phyloP scores from a whole-genome alignment of 768 basidiomycete species.

The Trametes villosa region DNA sequence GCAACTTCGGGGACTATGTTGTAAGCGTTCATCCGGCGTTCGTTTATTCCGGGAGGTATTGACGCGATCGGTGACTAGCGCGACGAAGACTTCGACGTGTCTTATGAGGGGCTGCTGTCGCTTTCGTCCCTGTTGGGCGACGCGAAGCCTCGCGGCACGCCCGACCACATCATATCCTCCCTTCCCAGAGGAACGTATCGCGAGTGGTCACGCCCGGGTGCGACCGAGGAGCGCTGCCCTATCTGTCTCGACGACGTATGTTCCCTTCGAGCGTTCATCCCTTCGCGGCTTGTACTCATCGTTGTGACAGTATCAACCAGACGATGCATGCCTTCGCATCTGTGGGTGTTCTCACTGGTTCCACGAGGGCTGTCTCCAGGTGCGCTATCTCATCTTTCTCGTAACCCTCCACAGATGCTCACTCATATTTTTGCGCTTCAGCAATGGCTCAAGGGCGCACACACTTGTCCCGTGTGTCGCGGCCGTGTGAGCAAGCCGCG shows the following conservation, averaged over 20 bases:
- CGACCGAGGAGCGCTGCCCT: conserved; percentile 76
- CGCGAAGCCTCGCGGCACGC: conserved; percentile 66
- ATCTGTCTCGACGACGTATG: conserved; percentile 89
- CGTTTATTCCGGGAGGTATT: no score
- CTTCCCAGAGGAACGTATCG: conserved; percentile 66
- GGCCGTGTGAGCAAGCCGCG: conserved; percentile 47
- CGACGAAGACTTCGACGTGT: conserved; percentile 77
- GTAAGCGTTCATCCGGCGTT: no score
- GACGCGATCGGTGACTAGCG: conserved; percentile 48
- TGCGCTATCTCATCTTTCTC: conserved; percentile 37
- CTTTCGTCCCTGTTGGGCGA: conserved; percentile 68
- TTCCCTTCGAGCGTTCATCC: no score
- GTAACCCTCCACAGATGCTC: neutral
- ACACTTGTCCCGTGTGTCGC: conserved; percentile 83
- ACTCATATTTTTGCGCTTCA: conserved; percentile 37
- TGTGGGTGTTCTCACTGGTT: conserved; percentile 80
- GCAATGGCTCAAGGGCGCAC: conserved; percentile 83
- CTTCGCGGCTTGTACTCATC: conserved; percentile 1
- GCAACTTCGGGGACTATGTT: conserved; percentile 50
- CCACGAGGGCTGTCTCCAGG: conserved; percentile 76
- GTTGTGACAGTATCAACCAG: conserved; percentile 58
- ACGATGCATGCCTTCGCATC: conserved; percentile 68
- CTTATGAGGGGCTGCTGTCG: conserved; percentile 70
- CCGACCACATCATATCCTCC: conserved; percentile 59
- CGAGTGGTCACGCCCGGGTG: conserved; percentile 63